Base-by-base conservation (phyloP, 139 green algal species). In the Chlamydomonas schloesseri region DNA sequence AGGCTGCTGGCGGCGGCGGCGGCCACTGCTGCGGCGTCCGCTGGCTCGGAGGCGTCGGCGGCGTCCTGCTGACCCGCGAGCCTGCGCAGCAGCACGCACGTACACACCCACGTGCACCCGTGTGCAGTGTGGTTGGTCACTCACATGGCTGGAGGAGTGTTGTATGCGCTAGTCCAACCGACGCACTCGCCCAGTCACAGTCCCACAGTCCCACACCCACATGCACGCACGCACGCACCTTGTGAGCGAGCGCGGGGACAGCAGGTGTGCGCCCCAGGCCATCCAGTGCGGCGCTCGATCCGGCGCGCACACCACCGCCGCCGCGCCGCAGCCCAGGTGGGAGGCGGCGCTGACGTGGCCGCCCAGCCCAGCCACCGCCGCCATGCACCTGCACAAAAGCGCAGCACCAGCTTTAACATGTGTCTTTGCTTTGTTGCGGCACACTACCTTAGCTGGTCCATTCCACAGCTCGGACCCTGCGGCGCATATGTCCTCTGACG, bases 301-400 rank as follows among this genome's bases (percentile, higher is more conserved):
- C 36, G 70, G 79, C 23, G 37, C 67, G 26, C 79, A 85, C 68
- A 85, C 79, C 67, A 85, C 79, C 67, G 67, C 79, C 26, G 47
- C n/a, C 10, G 79, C 79, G 13, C 79, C 67, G 23, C 67, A 76
- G 23, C 68, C 68, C 47, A 85, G 79, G 68, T 85, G 65, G 31
- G 31, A 42, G 15, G 79, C 47, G 50, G 21, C 13, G 79, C 79
- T 85, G 79, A 85, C 50, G 50, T 34, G 67, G n/a, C 79, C 79
- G n/a, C 79, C 79, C 47, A 85, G 79, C 0, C 65, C 79, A 46
- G 42, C 67, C 79, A 85, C 79, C 3, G 79, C 79, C 1, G 47
- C 21, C 31, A 47, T 67, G 15, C 79, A 85, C 20, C 65, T 76
- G 42, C 6, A 37, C 24, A 24, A 29, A 67, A n/a, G 46, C 10